A percentile compares a stretch with the other conserved stretches of the same genome.
Conservation (phyloP, 371 early-diverging fungal species). For the Vairimorpha ceranae region DNA sequence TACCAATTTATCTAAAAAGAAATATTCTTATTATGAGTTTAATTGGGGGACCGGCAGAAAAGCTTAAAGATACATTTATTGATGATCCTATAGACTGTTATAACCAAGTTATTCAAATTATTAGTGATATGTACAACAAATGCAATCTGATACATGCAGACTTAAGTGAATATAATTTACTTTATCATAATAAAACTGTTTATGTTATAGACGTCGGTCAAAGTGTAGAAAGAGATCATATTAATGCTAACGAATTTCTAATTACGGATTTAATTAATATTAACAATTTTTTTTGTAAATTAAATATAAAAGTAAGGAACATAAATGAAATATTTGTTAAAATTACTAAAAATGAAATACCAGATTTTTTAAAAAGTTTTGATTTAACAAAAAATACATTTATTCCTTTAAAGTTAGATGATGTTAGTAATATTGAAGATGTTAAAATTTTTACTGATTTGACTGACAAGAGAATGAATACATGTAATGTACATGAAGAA, state of each 20-base stretch:
- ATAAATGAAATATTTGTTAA: constrained; percentile 53
- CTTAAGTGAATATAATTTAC: constrained; percentile 92
- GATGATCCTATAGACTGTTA: constrained; percentile 69
- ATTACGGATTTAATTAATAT: constrained; percentile 86
- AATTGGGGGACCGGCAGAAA: constrained; percentile 78
- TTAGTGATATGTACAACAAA: constrained; percentile 83
- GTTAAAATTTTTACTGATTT: constrained; percentile 27
- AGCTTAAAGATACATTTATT: constrained; percentile 83
- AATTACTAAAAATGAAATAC: constrained; percentile 49
- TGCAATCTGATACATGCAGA: constrained; percentile 94
- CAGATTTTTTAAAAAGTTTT: constrained; percentile 42
- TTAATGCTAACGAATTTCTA: constrained; percentile 90
- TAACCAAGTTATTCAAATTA: constrained; percentile 73
- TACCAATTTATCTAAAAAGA: constrained; percentile 79
- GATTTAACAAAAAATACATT: constrained; percentile 42
- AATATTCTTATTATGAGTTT: constrained; percentile 93
- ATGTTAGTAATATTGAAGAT: constrained; percentile 52
- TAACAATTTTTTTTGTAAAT: constrained; percentile 77
- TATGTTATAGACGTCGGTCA: constrained; percentile 94
- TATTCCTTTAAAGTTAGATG: constrained; percentile 49
- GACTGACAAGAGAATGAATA: background rate
- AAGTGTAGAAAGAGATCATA: constrained; percentile 94
- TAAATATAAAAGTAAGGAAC: constrained; percentile 33
- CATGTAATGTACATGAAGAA: background rate
- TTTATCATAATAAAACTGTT: constrained; percentile 62